Evolutionary conservation across 495 filamentous ascomycete species (phyloP).

Genomic region (Staphylotrichum tortipilum): DNA sequence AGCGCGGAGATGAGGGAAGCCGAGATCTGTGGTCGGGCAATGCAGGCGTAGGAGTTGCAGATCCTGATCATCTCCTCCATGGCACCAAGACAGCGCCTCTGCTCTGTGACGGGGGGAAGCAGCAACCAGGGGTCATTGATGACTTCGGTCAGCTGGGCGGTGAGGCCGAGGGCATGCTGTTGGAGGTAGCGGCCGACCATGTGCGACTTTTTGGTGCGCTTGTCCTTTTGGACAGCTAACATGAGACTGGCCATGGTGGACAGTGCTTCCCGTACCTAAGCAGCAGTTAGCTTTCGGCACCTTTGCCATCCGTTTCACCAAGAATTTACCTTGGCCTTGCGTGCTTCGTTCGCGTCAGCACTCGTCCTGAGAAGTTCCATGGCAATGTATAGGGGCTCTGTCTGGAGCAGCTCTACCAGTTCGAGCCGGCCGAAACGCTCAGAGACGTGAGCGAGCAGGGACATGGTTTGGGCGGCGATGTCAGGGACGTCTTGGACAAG

Average conservation of each 20-base stretch:
- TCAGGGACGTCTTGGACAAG: constrained; percentile 62
- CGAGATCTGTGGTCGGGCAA: constrained; percentile 83
- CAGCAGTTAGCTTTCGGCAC: constrained; percentile 19
- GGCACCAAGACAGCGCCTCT: constrained; percentile 64
- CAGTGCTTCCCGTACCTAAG: constrained; percentile 53
- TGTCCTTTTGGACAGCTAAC: constrained; percentile 37
- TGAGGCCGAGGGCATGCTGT: constrained; percentile 77
- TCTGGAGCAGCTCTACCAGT: constrained; percentile 59
- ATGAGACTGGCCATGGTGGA: constrained; percentile 58
- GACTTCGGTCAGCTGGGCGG: constrained; percentile 68
- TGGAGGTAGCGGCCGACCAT: constrained; percentile 75
- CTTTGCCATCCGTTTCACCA: no score
- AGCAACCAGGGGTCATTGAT: constrained; percentile 63
- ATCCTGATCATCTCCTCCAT: constrained; percentile 82
- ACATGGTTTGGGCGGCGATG: constrained; percentile 59
- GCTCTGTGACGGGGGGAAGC: constrained; percentile 47
- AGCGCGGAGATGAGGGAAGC: constrained; percentile 83
- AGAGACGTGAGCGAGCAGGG: constrained; percentile 55
- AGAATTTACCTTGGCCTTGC: constrained; percentile 43
- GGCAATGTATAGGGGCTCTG: constrained; percentile 65
- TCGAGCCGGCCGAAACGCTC: constrained; percentile 56
- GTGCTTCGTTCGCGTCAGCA: constrained; percentile 55
- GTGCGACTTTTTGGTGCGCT: constrained; percentile 44
- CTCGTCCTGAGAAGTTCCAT: constrained; percentile 77
- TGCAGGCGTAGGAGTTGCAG: constrained; percentile 57